phyloP scores from a whole-genome alignment of 192 early-diverging fungal genomes.

The Gonapodya prolifera region DNA sequence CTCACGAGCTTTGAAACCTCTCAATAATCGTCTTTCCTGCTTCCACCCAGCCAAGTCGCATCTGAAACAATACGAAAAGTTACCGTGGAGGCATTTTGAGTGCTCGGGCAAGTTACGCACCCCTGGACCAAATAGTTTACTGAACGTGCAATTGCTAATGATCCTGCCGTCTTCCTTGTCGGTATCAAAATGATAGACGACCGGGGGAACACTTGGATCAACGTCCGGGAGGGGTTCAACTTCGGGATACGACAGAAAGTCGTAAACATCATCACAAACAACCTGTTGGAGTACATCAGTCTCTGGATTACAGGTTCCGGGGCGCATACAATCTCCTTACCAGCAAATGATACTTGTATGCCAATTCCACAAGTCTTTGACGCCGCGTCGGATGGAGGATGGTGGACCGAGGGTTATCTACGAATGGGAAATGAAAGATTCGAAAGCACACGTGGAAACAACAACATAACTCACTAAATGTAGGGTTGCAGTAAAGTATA shows the following conservation, averaged over 20 bases:
- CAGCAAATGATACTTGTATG: neutral
- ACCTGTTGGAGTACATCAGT: neutral
- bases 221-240: conserved; percentile 2
- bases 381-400: neutral
- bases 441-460: neutral
- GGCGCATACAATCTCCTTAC: neutral
- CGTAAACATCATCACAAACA: neutral
- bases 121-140: neutral
- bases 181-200: neutral
- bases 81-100: neutral
- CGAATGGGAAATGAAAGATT: neutral
- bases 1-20: neutral
- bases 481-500: conserved; percentile 4
- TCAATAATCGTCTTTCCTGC: neutral
- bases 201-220: neutral
- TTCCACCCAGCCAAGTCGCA: conserved; percentile 2
- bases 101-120: neutral
- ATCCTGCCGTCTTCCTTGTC: neutral
- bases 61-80: neutral
- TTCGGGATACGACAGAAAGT: neutral
- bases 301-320: neutral
- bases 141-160: neutral
- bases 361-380: neutral
- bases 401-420: neutral
- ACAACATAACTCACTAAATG: neutral